Evolutionary conservation across 257 asterid species (phyloP).

Genomic region (Primulina huaijiensis): DNA sequence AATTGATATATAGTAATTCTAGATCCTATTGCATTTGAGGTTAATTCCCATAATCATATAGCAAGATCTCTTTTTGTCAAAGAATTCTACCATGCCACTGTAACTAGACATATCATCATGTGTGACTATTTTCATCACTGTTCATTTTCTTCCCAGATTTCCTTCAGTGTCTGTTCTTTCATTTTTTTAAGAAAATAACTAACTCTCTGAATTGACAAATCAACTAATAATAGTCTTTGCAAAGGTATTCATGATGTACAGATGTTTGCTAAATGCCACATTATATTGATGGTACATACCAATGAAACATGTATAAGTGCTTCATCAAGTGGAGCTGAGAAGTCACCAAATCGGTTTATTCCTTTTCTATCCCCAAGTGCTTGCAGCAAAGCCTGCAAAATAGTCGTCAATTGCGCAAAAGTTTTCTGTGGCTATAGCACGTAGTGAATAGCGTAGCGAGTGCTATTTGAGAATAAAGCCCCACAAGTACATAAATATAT

Average conservation of each 20-base stretch:
- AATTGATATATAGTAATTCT: too few relatives aligned
- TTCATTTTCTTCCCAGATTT: too few relatives aligned
- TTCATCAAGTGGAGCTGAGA: constrained; percentile 98
- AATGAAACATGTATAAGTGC: constrained; percentile 87
- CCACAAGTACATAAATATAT: too few relatives aligned
- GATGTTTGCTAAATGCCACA: constrained; percentile 4
- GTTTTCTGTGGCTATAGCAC: too few relatives aligned
- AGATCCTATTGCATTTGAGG: too few relatives aligned
- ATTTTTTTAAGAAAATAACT: neutral
- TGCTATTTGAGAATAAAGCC: too few relatives aligned
- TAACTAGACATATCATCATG: neutral
- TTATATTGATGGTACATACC: constrained; percentile 41
- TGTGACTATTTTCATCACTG: neutral
- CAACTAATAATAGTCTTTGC: neutral
- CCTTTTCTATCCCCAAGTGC: constrained; percentile 97
- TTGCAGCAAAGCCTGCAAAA: constrained; percentile 71
- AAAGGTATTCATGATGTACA: neutral
- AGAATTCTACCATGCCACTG: neutral
- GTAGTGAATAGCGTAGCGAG: too few relatives aligned
- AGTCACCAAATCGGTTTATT: constrained; percentile 87
- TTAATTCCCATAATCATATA: neutral
- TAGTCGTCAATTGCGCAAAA: too few relatives aligned
- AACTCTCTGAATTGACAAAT: neutral
- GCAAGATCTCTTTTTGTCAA: neutral
- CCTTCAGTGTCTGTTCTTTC: neutral